Evolutionary conservation across 768 basidiomycete genomes (phyloP).

Genomic region (Russula sp.): DNA sequence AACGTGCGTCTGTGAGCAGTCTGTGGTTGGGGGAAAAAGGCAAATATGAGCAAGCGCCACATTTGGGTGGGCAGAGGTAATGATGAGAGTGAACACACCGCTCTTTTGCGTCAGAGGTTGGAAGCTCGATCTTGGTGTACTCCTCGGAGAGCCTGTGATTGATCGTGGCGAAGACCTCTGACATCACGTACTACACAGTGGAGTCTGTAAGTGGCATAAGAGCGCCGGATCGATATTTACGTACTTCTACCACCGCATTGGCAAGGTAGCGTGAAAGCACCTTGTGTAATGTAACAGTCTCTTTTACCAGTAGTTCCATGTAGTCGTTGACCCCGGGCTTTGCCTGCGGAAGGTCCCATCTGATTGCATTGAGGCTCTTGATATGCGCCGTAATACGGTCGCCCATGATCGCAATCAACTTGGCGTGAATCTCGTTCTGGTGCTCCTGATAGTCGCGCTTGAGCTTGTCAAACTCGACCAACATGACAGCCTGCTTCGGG

Average conservation of each 20-base stretch:
- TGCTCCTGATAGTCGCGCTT: conserved; percentile 99
- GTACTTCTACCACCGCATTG: conserved; percentile 75
- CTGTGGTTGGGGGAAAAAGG: conserved; percentile 42
- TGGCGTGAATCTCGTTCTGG: conserved; percentile 97
- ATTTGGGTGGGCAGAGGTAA: not conserved
- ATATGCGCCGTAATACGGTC: conserved; percentile 87
- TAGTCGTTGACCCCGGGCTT: conserved; percentile 77
- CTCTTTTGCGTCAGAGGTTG: conserved; percentile 77
- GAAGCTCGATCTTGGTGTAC: conserved; percentile 77
- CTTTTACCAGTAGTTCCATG: conserved; percentile 90
- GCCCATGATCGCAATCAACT: conserved; percentile 97
- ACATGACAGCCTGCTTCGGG: conserved; percentile 92
- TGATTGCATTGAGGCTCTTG: conserved; percentile 70
- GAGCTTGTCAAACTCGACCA: conserved; percentile 97
- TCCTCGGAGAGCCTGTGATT: conserved; percentile 88
- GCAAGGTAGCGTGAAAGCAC: conserved; percentile 89
- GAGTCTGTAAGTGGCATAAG: conserved; percentile 1
- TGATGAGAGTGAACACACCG: conserved; percentile 49
- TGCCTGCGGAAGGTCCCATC: conserved; percentile 68
- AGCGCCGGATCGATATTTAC: conserved; percentile 30
- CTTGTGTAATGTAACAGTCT: conserved; percentile 93
- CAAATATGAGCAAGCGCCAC: conserved; percentile 9
- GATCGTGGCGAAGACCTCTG: conserved; percentile 92
- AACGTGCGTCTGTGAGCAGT: conserved; percentile 74
- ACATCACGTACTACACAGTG: conserved; percentile 75